phyloP scores from a whole-genome alignment of 345 rosid species.

The Aethionema arabicum region DNA sequence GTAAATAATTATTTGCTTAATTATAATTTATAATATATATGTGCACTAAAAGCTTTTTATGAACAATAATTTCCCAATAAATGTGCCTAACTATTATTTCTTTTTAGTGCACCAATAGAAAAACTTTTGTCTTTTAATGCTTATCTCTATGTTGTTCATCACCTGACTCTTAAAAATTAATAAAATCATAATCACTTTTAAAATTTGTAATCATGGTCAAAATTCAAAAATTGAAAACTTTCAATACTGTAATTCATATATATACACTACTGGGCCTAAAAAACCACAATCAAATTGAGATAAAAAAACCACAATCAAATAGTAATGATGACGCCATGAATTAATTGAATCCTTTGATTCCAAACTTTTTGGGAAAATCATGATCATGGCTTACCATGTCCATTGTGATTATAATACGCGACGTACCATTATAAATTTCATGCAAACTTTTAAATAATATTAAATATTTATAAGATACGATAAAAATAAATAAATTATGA shows the following conservation, averaged over 20 bases:
- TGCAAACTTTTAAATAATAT: slow-evolving; percentile 20
- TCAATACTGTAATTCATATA: no score
- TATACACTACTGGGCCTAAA: background rate
- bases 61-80: background rate
- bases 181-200: no score
- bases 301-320: slow-evolving; percentile 11
- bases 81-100: slow-evolving; percentile 8
- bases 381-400: slow-evolving; percentile 34
- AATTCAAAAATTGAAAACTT: no score
- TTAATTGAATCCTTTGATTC: slow-evolving; percentile 28
- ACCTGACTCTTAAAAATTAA: background rate
- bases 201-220: no score
- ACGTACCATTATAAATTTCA: slow-evolving; percentile 29
- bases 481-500: slow-evolving; percentile 12
- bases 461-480: slow-evolving; percentile 7
- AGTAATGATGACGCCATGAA: slow-evolving; percentile 15
- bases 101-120: slow-evolving; percentile 11
- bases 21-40: background rate
- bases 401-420: slow-evolving; percentile 26
- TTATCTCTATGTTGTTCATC: slow-evolving; percentile 2
- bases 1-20: background rate
- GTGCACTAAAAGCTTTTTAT: background rate
- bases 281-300: slow-evolving; percentile 11
- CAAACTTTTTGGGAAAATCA: slow-evolving; percentile 32
- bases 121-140: background rate